Evolutionary conservation across 176 grass and related monocot genomes (phyloP), one percentile per base, ranked within the genome.

Genomic region (Zoysia pacifica): DNA sequence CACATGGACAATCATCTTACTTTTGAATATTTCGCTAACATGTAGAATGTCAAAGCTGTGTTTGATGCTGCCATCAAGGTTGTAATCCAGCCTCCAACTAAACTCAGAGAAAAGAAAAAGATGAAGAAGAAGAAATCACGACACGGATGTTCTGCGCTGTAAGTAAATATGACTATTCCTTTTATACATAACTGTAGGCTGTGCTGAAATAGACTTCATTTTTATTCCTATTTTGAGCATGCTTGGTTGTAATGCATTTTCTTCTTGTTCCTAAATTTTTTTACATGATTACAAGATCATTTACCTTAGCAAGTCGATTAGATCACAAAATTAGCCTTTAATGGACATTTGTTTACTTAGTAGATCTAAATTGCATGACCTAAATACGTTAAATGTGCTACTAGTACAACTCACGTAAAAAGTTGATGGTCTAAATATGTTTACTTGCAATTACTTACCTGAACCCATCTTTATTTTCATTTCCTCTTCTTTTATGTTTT

Each of bases 51-150:
- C 58, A 99, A 99, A 93, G 90, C 88, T 79, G 92, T 99, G 36
- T 99, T 99, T 79, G 96, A 99, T 95, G 92, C 96, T 80, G 92
- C 96, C 28, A 99, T 99, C 83, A 99, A 95, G 82, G 92, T 99
- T 69, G 96, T 99, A 67, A 99, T 99, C 81, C 96, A 99, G 47
- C 96, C 96, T 77, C 86, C 88, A 75, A 84, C 85, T 81, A 99
- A 94, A 65, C 79, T 66, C 48, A 95, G 91, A 79, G 96, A 99
- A 79, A 99, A 99, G 86, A 99, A 28, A 28, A 28, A 28, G 28
- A 28, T 28, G 28, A 28, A 95, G 86, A 99, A 99, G 77, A 99
- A 93, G 82, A 99, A 99, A 70, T 59, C 80, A 15, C 86, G 42
- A 0, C 86, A 70, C 2, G 88, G 92, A 76, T 99, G 96, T 77